A percentile compares a stretch with the other conserved stretches of the same genome.
Evolutionary conservation across 208 protist genomes (phyloP).

Genomic region (Acanthamoeba lenticulata): DNA sequence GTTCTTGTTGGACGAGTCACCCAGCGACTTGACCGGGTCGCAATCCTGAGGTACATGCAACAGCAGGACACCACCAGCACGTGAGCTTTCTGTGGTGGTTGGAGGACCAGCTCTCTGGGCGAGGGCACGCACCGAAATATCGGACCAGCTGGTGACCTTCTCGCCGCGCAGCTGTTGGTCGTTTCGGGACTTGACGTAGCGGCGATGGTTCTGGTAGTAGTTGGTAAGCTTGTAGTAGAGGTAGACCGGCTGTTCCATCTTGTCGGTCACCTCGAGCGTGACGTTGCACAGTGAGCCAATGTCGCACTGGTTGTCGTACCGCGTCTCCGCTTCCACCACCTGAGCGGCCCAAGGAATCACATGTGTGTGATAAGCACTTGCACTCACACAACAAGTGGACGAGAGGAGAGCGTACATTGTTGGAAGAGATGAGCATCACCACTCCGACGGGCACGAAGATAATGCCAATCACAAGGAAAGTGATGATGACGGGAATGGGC

Average conservation of each 20-base stretch:
- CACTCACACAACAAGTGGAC: not conserved
- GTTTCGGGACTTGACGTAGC: constrained; percentile 90
- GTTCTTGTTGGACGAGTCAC: constrained; percentile 72
- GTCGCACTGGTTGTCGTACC: not conserved
- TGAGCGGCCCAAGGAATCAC: not conserved
- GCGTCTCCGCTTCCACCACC: constrained; percentile 44
- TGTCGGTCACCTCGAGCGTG: constrained; percentile 83
- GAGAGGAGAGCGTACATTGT: constrained; percentile 76
- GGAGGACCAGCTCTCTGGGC: not conserved
- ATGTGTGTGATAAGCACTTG: not conserved
- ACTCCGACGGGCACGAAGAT: constrained; percentile 94
- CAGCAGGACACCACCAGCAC: not conserved
- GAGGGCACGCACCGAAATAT: not conserved
- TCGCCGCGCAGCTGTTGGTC: constrained; percentile 81
- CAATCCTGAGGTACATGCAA: constrained; percentile 61
- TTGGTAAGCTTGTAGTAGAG: constrained; percentile 97
- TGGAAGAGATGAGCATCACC: constrained; percentile 87
- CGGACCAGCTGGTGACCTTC: constrained; percentile 4
- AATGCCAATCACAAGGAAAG: constrained; percentile 92
- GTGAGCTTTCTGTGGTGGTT: not conserved
- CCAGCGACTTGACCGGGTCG: constrained; percentile 64
- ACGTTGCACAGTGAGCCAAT: constrained; percentile 47
- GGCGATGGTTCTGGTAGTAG: constrained; percentile 98
- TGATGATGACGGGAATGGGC: constrained; percentile 91
- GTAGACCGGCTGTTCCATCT: constrained; percentile 93